phyloP scores from a whole-genome alignment of 805 yeast species.

The Lipomyces sp. region DNA sequence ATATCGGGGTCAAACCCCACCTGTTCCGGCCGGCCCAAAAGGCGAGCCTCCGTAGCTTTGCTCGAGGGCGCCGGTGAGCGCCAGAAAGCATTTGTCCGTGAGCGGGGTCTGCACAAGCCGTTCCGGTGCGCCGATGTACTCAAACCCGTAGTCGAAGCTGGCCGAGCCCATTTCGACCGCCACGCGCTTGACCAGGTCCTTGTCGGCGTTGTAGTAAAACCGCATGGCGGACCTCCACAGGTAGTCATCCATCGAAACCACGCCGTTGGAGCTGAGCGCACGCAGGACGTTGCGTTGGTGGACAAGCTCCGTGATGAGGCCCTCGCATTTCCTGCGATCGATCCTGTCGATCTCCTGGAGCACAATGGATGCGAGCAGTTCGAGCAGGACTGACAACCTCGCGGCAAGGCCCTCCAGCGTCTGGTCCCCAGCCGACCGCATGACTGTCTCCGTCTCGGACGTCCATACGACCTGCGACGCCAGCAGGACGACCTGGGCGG shows the following conservation, averaged over 20 bases:
- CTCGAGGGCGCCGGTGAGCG: slow-evolving; percentile 71
- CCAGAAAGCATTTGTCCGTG: slow-evolving; percentile 57
- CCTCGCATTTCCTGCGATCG: slow-evolving; percentile 50
- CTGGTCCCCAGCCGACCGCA: slow-evolving; percentile 32
- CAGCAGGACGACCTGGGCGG: slow-evolving; percentile 57
- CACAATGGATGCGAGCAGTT: slow-evolving; percentile 38
- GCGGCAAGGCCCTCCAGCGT: background rate
- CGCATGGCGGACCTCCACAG: slow-evolving; percentile 55
- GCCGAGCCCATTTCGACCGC: slow-evolving; percentile 53
- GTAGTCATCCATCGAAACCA: slow-evolving; percentile 31
- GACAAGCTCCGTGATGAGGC: slow-evolving; percentile 62
- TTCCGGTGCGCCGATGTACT: slow-evolving; percentile 73
- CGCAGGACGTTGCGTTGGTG: slow-evolving; percentile 52
- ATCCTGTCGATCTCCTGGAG: slow-evolving; percentile 34
- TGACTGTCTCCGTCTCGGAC: slow-evolving; percentile 12
- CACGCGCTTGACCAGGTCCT: slow-evolving; percentile 22
- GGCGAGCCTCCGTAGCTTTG: slow-evolving; percentile 84
- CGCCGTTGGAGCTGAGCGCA: slow-evolving; percentile 22
- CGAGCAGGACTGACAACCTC: slow-evolving; percentile 20
- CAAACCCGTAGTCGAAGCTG: slow-evolving; percentile 65
- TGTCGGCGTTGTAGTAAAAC: slow-evolving; percentile 40
- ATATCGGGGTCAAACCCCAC: slow-evolving; percentile 36
- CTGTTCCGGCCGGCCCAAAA: slow-evolving; percentile 97
- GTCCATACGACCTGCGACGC: slow-evolving; percentile 62
- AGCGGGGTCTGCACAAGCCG: slow-evolving; percentile 75